Evolutionary conservation across 176 grass and related monocot species (phyloP), one percentile per base, ranked within the genome.

Genomic region (Calamus simplicifolius): DNA sequence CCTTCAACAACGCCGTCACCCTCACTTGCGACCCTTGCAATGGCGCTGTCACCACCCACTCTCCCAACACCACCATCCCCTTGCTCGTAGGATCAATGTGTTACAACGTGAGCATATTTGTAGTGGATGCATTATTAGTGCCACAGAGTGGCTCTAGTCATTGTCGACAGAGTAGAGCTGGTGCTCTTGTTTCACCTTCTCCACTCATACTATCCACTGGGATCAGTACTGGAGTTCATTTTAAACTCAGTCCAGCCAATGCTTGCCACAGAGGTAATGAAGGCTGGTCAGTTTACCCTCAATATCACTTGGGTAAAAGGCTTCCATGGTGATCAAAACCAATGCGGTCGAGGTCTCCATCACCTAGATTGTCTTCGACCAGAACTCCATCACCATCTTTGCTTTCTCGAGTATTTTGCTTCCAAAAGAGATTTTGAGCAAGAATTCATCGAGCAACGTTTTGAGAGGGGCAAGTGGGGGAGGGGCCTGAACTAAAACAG

Each of bases 241-340:
- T 86, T 96, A 16, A 96, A 96, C 80, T 87, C 92, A 16, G 86
- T 96, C 16, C 86, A 96, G 58, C 92, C 92, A 26, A 96, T 87
- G 27, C 75, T 96, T 6, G 91, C 91, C 12, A 96, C 91, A 0
- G 86, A 96, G 77, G 60, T 54, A 62, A 72, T 78, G 4, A 80
- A 79, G 73, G 91, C 91, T 49, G 86, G 86, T 52, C 80, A 75
- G 48, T 96, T 90, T 69, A 96, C 91, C 7, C 74, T n/a, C 29
- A 96, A 96, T 71, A 96, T 96, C 64, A 90, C 91, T 15, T 80
- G 91, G 30, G 81, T 85, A 73, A 96, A 90, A 54, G 86, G 91
- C 63, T 87, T 86, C 51, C 51, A 84, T 96, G 25, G 74, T 86
- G 51, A 96, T 96, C 60, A 83, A 96, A 75, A 96, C 86, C 4